Evolutionary conservation across 1,139 yeast species (phyloP).

Genomic region (Yamadazyma atlantica): DNA sequence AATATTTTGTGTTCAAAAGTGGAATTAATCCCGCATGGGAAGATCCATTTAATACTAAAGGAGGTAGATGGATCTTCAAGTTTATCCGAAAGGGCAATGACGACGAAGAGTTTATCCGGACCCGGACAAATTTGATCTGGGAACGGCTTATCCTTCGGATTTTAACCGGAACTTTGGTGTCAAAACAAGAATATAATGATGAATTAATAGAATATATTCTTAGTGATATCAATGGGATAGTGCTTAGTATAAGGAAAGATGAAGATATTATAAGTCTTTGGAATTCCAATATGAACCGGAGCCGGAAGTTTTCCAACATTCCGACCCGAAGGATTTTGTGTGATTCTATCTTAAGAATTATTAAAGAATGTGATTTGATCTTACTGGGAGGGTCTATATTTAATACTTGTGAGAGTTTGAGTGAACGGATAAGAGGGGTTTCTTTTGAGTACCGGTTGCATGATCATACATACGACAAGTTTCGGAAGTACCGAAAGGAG

Average conservation of each 20-base stretch:
- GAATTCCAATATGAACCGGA: conserved; percentile 47
- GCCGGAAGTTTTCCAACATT: conserved; percentile 22
- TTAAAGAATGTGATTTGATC: conserved; percentile 47
- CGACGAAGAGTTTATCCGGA: conserved; percentile 26
- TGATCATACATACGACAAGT: conserved; percentile 7
- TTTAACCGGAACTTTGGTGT: conserved; percentile 39
- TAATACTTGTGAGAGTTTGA: conserved; percentile 28
- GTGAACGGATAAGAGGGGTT: conserved; percentile 46
- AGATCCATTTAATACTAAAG: conserved; percentile 60
- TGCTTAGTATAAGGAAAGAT: conserved; percentile 49
- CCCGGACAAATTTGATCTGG: conserved; percentile 49
- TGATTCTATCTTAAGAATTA: conserved; percentile 45
- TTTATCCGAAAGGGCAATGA: conserved; percentile 33
- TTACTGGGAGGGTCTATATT: conserved; percentile 6
- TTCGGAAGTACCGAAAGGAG: not conserved
- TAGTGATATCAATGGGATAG: conserved; percentile 53
- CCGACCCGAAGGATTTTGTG: conserved; percentile 51
- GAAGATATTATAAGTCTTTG: conserved; percentile 54
- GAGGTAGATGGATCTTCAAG: conserved; percentile 68
- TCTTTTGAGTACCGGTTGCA: conserved; percentile 48
- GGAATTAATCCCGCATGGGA: conserved; percentile 75
- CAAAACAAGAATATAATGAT: conserved; percentile 24
- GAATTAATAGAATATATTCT: conserved; percentile 38
- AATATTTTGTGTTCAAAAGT: conserved; percentile 58
- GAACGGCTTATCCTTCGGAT: conserved; percentile 49